Percentiles rank a stretch among this genome's conserved stretches.
Conservation (phyloP, 2,329 filamentous ascomycete genomes). For the Neopestalotiopsis clavispora region DNA sequence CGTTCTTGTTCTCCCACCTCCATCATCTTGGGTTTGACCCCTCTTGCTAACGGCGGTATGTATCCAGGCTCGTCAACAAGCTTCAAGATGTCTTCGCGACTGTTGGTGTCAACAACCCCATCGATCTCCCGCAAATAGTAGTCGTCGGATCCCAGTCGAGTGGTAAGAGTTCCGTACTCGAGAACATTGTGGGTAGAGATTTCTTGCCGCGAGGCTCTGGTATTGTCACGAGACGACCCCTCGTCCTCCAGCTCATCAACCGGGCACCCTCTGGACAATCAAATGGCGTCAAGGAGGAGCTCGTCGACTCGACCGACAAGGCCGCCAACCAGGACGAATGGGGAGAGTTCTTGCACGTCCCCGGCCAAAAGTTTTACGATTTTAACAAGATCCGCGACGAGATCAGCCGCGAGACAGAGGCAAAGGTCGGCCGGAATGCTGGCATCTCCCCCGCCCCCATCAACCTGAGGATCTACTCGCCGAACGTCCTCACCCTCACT, state of each 20-base stretch:
- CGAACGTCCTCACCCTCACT: slow-evolving; percentile 95
- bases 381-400: slow-evolving; percentile 99
- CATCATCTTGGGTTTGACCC: neutral
- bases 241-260: slow-evolving; percentile 98
- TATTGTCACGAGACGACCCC: slow-evolving; percentile 94
- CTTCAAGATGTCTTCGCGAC: slow-evolving; percentile 99
- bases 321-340: slow-evolving; percentile 94
- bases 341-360: slow-evolving; percentile 98
- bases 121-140: slow-evolving; percentile 97
- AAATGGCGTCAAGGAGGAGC: slow-evolving; percentile 75
- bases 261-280: slow-evolving; percentile 65
- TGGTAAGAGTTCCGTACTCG: slow-evolving; percentile 97
- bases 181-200: slow-evolving; percentile 98
- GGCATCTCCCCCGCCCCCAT: slow-evolving; percentile 97
- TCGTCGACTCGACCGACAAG: slow-evolving; percentile 74
- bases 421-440: slow-evolving; percentile 93
- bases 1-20: neutral
- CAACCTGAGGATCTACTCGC: slow-evolving; percentile 97
- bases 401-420: slow-evolving; percentile 94
- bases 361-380: slow-evolving; percentile 96
- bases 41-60: slow-evolving; percentile 30
- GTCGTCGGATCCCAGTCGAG: slow-evolving; percentile 98
- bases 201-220: slow-evolving; percentile 97
- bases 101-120: slow-evolving; percentile 98
- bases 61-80: slow-evolving; percentile 86